phyloP scores from a whole-genome alignment of 345 rosid species.

The Populus pruinosa region DNA sequence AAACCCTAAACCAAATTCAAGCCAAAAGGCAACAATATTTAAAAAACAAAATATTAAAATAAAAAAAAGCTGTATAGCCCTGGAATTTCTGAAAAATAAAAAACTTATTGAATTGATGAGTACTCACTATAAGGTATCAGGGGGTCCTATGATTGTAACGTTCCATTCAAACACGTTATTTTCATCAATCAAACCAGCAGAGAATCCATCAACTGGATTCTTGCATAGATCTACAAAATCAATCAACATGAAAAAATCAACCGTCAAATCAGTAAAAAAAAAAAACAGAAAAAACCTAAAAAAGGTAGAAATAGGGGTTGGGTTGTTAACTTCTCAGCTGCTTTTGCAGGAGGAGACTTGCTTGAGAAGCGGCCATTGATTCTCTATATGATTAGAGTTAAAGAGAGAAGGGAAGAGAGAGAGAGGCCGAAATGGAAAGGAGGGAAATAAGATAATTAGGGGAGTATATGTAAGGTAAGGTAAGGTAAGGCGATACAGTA shows the following conservation, averaged over 20 bases:
- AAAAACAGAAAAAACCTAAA: constrained; percentile 1
- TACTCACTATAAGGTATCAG: constrained; percentile 85
- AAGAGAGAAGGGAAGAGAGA: not conserved
- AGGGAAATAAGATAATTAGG: not conserved
- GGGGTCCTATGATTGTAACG: constrained; percentile 92
- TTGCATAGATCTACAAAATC: constrained; percentile 86
- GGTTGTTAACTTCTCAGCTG: constrained; percentile 68
- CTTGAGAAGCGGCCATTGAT: constrained; percentile 53
- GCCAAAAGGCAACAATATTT: not conserved
- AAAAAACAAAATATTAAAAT: not conserved
- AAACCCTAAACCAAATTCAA: not conserved
- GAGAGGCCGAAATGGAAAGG: not conserved
- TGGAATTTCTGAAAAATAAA: not conserved
- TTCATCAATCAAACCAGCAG: constrained; percentile 97
- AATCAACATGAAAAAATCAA: not conserved
- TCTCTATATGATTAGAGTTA: not conserved
- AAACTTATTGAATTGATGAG: not conserved
- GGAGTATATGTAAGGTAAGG: not conserved
- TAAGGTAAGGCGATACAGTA: not conserved
- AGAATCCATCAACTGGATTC: constrained; percentile 94
- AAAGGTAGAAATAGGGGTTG: not conserved
- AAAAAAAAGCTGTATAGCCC: not conserved
- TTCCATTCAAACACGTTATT: constrained; percentile 91
- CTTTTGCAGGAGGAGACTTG: constrained; percentile 89
- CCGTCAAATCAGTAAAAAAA: not conserved